phyloP scores from a whole-genome alignment of 2,329 filamentous ascomycete genomes.

The Bertia moriformis region DNA sequence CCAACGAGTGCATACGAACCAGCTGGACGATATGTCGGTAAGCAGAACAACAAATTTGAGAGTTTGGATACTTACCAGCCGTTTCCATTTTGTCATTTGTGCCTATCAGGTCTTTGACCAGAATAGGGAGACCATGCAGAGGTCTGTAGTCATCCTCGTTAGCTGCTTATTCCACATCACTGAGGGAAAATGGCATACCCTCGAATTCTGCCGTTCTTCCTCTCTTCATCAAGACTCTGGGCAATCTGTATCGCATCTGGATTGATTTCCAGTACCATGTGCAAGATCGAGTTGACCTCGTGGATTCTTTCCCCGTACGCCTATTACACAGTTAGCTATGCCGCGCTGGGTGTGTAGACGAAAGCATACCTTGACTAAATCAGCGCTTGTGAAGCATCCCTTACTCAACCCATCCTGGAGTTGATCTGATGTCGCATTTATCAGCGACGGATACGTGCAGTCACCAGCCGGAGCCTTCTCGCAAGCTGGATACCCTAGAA shows the following conservation, averaged over 20 bases:
- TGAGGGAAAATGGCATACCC: background rate
- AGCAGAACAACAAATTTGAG: conserved; percentile 10
- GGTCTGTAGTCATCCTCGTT: conserved; percentile 17
- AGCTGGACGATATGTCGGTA: conserved; percentile 13
- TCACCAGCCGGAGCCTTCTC: no score
- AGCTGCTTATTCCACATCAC: background rate
- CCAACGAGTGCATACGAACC: conserved; percentile 50
- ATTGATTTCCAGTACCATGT: conserved; percentile 37
- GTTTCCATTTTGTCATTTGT: conserved; percentile 49
- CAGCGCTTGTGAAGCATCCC: background rate
- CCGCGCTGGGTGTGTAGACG: no score
- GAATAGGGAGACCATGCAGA: conserved; percentile 48
- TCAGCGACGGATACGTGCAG: background rate
- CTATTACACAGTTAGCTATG: no score
- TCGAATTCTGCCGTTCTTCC: background rate
- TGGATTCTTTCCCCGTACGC: conserved; percentile 22
- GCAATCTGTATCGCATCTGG: conserved; percentile 36
- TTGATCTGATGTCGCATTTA: background rate
- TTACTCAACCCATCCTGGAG: background rate
- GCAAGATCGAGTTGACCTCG: conserved; percentile 34
- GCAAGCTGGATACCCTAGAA: no score
- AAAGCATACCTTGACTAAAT: background rate
- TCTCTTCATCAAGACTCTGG: conserved; percentile 20
- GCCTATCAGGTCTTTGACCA: conserved; percentile 56
- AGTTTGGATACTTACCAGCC: conserved; percentile 18